These are phyloP conservation scores for Phlebopus sp. DNA, from an alignment of 1,284 basidiomycete genomes.

Conservation along the genomic window DNA sequence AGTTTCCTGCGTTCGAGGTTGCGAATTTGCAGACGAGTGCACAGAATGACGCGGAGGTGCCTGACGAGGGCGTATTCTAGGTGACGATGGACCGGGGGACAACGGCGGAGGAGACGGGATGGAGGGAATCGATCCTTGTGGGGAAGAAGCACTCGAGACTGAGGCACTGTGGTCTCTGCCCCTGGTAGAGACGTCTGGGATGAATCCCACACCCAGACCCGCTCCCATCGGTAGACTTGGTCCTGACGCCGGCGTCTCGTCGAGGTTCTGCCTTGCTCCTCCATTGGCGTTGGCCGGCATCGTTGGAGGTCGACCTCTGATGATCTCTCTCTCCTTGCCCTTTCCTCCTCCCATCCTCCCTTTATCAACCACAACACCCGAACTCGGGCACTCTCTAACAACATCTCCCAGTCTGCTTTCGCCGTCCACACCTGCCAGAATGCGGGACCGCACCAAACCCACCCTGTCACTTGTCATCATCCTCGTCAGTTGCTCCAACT, in stretches of 20 bases:
- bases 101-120: conserved; percentile 67
- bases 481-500: conserved; percentile 60
- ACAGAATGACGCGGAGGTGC: conserved; percentile 10
- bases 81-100: conserved; percentile 39
- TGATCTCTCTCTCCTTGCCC: conserved; percentile 21
- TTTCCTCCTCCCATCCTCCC: conserved; percentile 23
- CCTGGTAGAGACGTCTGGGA: conserved; percentile 12
- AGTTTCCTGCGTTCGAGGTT: conserved; percentile 6
- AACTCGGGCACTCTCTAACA: too few species aligned
- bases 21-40: not conserved
- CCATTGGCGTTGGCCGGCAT: conserved; percentile 29
- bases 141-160: conserved; percentile 66
- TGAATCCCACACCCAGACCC: conserved; percentile 35
- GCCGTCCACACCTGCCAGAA: conserved; percentile 12
- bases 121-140: conserved; percentile 71
- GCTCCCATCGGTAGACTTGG: conserved; percentile 23
- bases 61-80: conserved; percentile 10
- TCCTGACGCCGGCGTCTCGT: conserved; percentile 25
- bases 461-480: conserved; percentile 71
- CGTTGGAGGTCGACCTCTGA: conserved; percentile 42
- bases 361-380: conserved; percentile 2
- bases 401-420: conserved; percentile 29
- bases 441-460: conserved; percentile 60
- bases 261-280: too few species aligned
- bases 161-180: conserved; percentile 54